A percentile compares a stretch with the other conserved stretches of the same genome.
Conservation (phyloP, 2,329 filamentous ascomycete genomes). For the Zarea fungicola region DNA sequence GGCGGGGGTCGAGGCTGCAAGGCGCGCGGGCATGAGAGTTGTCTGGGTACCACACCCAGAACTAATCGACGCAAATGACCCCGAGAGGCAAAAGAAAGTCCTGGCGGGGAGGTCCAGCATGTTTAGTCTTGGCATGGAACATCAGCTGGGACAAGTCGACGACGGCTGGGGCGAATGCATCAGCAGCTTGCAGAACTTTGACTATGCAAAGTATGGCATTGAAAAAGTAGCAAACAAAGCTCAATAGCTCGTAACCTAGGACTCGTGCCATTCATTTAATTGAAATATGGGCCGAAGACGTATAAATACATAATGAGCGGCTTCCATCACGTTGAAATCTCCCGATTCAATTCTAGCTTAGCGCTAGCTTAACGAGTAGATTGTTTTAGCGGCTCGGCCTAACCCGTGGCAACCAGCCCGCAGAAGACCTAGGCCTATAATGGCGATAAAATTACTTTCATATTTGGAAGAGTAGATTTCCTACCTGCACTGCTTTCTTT, state of each 20-base stretch:
- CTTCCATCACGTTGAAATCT: too few relatives aligned
- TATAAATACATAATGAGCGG: too few relatives aligned
- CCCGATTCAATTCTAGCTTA: too few relatives aligned
- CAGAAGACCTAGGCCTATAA: too few relatives aligned
- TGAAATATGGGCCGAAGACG: not conserved
- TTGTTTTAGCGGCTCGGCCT: too few relatives aligned
- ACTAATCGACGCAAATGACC: not conserved
- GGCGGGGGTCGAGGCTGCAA: conserved; percentile 63
- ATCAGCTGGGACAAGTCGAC: conserved; percentile 26
- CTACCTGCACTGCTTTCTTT: too few relatives aligned
- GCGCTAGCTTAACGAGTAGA: too few relatives aligned
- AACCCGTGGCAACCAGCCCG: too few relatives aligned
- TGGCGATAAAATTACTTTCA: too few relatives aligned
- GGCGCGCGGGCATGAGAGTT: conserved; percentile 68
- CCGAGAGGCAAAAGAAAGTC: not conserved
- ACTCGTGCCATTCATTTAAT: not conserved
- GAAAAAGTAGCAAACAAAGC: not conserved
- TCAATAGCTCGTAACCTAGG: not conserved
- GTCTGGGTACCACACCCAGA: conserved; percentile 46
- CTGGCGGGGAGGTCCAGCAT: conserved; percentile 18
- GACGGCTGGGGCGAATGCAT: conserved; percentile 33
- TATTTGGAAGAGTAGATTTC: too few relatives aligned
- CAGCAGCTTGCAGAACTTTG: conserved; percentile 29
- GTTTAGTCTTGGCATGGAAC: conserved; percentile 21
- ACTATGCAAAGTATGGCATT: conserved; percentile 28